Base-by-base conservation (phyloP, 495 filamentous ascomycete genomes). In the Penicillium parvum region DNA sequence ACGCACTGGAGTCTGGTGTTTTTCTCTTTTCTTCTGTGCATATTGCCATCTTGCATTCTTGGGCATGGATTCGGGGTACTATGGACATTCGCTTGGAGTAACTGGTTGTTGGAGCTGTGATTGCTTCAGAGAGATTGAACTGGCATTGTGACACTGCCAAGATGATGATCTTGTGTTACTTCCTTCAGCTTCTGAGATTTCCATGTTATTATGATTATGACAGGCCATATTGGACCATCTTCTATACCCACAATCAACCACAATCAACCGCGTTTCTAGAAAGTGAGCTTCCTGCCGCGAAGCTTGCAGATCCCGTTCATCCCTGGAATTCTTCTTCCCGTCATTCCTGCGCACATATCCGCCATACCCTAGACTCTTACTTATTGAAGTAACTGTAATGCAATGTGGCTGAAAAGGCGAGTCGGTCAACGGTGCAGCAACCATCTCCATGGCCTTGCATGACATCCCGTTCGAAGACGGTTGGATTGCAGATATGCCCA, bases 341-440 rank as follows among this genome's bases (percentile, higher is more conserved):
- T n/a, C n/a, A n/a, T n/a, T n/a, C n/a, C n/a, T n/a, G n/a, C n/a
- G n/a, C n/a, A n/a, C n/a, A n/a, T n/a, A n/a, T n/a, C n/a, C n/a
- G n/a, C n/a, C n/a, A n/a, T n/a, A n/a, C n/a, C n/a, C n/a, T n/a
- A n/a, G n/a, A n/a, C n/a, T n/a, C n/a, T n/a, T n/a, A n/a, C n/a
- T n/a, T n/a, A n/a, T n/a, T n/a, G n/a, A n/a, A n/a, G n/a, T 12
- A 26, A 23, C 19, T 16, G 15, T 15, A 7, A 30, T 40, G 25
- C 23, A 25, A 3, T 32, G 36, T 23, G 15, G 23, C 11, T 20
- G 9, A 25, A 40, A 9, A 37, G 12, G 35, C 25, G 29, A 45
- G 41, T 45, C 26, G 47, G 47, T 41, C 47, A 45, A 50, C 20
- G 32, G 37, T 34, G 32, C 11, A 42, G 28, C 35, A 34, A 39